Conservation (phyloP, 2,329 filamentous ascomycete species). For the Neospermospora avenae region DNA sequence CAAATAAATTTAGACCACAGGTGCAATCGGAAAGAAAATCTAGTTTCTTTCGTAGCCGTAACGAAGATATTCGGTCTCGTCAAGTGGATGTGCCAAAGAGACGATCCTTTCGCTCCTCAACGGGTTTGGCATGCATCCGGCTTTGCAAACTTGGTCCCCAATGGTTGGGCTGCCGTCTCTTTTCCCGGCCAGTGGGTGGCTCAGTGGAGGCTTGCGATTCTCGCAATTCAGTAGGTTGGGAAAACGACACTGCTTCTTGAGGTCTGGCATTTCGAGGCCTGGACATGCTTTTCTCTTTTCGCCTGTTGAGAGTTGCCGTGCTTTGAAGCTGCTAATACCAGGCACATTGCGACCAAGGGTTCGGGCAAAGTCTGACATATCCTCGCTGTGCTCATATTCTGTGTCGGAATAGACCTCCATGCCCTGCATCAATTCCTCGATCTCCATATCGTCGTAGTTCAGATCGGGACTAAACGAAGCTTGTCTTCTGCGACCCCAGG, state of each 20-base stretch:
- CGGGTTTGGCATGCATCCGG: background rate
- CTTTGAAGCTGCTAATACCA: background rate
- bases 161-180: background rate
- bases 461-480: background rate
- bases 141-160: background rate
- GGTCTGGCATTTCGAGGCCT: background rate
- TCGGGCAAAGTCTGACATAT: background rate
- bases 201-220: background rate
- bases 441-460: conserved; percentile 2
- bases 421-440: conserved; percentile 5
- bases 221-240: background rate
- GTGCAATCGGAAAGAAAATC: background rate
- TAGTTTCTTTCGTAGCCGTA: background rate
- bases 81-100: background rate
- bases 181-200: background rate
- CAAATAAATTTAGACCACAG: background rate
- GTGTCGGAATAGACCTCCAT: conserved; percentile 6
- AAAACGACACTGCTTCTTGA: background rate
- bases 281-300: conserved; percentile 1
- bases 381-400: background rate
- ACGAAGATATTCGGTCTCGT: background rate
- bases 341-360: background rate
- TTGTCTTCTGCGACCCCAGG: background rate
- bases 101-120: background rate
- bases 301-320: background rate